These are phyloP conservation scores for Rhododendron simsii DNA, from an alignment of 148 eudicot genomes.

Conservation along the genomic window DNA sequence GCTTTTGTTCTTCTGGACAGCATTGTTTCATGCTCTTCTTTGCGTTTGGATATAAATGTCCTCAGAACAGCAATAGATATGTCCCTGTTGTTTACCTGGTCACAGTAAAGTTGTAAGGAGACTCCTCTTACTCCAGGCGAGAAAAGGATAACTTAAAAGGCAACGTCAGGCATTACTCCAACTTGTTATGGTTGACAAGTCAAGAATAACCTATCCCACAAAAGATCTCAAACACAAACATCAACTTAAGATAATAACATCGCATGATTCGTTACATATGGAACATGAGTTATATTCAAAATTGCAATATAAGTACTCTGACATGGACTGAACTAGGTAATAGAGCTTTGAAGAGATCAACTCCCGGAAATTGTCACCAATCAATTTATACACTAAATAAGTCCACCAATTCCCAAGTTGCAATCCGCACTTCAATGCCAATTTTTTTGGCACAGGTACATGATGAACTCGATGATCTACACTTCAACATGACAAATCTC, in stretches of 20 bases:
- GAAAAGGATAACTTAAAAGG: neutral
- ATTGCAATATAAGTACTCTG: neutral
- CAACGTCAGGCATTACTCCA: conserved; percentile 3
- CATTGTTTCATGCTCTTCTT: conserved; percentile 68
- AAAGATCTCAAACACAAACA: neutral
- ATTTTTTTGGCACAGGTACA: neutral
- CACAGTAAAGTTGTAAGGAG: conserved; percentile 10
- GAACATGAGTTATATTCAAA: neutral
- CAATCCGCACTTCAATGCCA: neutral
- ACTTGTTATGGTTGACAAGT: neutral
- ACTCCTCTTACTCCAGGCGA: neutral
- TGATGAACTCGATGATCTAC: neutral
- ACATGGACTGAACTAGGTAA: neutral
- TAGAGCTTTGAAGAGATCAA: neutral
- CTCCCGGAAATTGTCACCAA: neutral
- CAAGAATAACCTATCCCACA: neutral
- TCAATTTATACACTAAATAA: neutral
- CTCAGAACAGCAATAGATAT: conserved; percentile 92
- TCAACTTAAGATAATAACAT: neutral
- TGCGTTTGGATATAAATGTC: conserved; percentile 70
- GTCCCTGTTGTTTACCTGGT: conserved; percentile 92
- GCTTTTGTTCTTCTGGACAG: conserved; percentile 45
- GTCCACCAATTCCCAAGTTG: neutral
- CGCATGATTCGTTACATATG: neutral
- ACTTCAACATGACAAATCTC: neutral